Base-by-base conservation (phyloP, 1,284 basidiomycete species). In the Laetiporus sulphureus region DNA sequence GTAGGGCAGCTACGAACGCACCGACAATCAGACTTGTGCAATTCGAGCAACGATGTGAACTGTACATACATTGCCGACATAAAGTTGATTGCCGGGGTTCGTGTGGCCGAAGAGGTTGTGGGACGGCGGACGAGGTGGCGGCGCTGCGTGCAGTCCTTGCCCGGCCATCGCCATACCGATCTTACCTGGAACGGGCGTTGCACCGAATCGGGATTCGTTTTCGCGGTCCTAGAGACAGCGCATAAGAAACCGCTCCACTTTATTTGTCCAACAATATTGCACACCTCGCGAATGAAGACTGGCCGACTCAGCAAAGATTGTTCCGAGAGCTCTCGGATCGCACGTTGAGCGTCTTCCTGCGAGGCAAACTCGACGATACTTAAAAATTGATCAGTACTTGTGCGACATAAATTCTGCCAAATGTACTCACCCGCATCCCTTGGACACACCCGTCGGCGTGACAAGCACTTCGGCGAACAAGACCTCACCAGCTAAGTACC, bases 391-490 rank as follows among this genome's bases (percentile, higher is more conserved):
- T 24, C 40, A 27, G 44, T 32, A 16, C 36, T 24, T 12, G 6
- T n/a, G 4, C 38, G 6, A 45, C 16, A 42, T 10, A 30, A 32
- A 39, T 33, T 12, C 24, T 32, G 24, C 35, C 18, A 40, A 16
- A 11, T 38, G 20, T n/a, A 77, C 91, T 69, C 59, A 95, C 92
- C 92, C 93, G 81, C 95, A 97, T 63, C 94, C 95, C 66, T 98
- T 99, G 35, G 93, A 96, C 50, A 94, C 81, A 43, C 95, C 95
- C 30, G 90, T 94, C 7, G 95, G 95, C 7, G 95, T 95, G 53
- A 93, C 74, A 58, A 99, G 80, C 51, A 99, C 92, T 79, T 99
- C 95, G 73, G 95, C 90, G 78, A 98, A 98, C 63, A 95, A 83
- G 61, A 98, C 93, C 73, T 94, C 87, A 71, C 91, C 91, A 84